These are phyloP conservation scores for Boletus austroedulis DNA, from an alignment of 1,284 basidiomycete species.

Conservation along the genomic window DNA sequence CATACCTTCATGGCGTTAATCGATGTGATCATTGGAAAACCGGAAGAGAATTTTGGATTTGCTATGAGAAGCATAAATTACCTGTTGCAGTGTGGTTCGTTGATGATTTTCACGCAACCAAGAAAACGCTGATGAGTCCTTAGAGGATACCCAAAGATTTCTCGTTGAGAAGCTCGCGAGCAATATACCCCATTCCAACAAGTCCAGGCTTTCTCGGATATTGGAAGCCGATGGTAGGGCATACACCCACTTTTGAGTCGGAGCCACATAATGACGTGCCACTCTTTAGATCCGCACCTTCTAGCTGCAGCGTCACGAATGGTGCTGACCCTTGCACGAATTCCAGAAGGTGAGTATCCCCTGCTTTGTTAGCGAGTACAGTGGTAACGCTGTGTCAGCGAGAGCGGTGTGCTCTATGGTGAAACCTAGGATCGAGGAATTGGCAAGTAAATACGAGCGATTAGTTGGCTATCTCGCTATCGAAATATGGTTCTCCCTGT, in stretches of 20 bases:
- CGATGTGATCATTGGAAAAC: conserved; percentile 9
- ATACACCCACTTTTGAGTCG: rapidly evolving
- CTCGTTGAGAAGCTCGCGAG: background rate
- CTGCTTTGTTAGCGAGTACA: background rate
- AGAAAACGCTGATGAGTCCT: background rate
- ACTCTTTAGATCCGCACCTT: conserved; percentile 8
- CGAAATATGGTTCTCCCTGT: conserved; percentile 18
- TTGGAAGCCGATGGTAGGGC: conserved; percentile 13
- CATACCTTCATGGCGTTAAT: conserved; percentile 11
- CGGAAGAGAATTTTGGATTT: conserved; percentile 12
- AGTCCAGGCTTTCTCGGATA: conserved; percentile 17
- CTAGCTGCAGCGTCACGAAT: conserved; percentile 20
- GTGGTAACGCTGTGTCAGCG: background rate
- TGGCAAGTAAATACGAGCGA: conserved; percentile 11
- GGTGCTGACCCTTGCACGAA: conserved; percentile 16
- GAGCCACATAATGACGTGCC: background rate
- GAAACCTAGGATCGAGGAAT: conserved; percentile 11
- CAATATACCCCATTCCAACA: background rate
- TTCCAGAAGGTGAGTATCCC: conserved; percentile 10
- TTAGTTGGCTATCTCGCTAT: conserved; percentile 24
- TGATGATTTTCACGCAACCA: background rate
- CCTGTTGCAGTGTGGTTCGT: conserved; percentile 24
- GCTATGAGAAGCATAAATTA: conserved; percentile 22
- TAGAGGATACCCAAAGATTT: conserved; percentile 11
- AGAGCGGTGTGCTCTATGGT: conserved; percentile 6